phyloP scores from a whole-genome alignment of 1,284 basidiomycete genomes.

The Ceratobasidium sp. region DNA sequence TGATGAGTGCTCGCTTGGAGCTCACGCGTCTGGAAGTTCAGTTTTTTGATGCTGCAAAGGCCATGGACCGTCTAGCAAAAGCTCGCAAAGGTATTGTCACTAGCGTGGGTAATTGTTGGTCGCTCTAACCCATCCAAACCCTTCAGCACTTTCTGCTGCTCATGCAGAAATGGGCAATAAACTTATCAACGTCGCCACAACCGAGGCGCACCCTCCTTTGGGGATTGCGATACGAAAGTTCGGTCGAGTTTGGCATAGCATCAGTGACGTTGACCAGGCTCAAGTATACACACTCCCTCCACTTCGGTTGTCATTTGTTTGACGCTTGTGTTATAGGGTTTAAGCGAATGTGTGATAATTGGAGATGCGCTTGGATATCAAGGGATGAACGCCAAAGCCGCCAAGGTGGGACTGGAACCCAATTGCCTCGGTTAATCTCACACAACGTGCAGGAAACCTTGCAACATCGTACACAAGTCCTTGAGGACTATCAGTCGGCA shows the following conservation, averaged over 20 bases:
- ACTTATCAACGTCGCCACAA: conserved; percentile 83
- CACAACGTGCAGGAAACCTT: conserved; percentile 67
- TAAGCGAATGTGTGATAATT: conserved; percentile 89
- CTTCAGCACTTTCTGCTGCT: conserved; percentile 72
- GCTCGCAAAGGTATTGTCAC: conserved; percentile 69
- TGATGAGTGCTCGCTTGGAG: conserved; percentile 86
- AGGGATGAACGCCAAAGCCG: conserved; percentile 90
- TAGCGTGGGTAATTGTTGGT: neutral
- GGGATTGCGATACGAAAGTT: conserved; percentile 81
- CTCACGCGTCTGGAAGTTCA: conserved; percentile 87
- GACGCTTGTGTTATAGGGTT: conserved; percentile 56
- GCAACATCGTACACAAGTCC: conserved; percentile 80
- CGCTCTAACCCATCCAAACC: neutral
- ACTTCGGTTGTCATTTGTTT: neutral
- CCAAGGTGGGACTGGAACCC: conserved; percentile 60
- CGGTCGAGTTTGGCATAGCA: conserved; percentile 82
- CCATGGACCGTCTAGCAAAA: conserved; percentile 81
- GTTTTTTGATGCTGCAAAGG: conserved; percentile 86
- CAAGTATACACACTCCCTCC: conserved; percentile 56
- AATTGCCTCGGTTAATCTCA: neutral
- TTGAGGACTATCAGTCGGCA: conserved; percentile 90
- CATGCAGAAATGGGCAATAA: conserved; percentile 90
- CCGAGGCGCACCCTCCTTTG: conserved; percentile 81
- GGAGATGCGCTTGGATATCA: conserved; percentile 93
- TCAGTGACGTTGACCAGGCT: conserved; percentile 83